Conservation (phyloP, 306 rosid species). For the Malus fusca region DNA sequence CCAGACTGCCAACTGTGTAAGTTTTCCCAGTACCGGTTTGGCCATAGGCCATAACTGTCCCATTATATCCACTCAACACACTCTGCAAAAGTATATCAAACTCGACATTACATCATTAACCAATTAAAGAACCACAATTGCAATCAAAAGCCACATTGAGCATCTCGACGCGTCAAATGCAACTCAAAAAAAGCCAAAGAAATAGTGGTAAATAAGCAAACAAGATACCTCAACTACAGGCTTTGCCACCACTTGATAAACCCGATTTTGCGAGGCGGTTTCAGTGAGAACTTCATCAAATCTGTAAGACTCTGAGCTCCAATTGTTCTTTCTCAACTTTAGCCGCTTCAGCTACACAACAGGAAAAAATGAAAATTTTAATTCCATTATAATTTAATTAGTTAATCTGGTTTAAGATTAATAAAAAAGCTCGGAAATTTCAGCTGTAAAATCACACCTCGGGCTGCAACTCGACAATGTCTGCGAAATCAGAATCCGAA, state of each 20-base stretch:
- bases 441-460: constrained; percentile 42
- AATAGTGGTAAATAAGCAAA: neutral
- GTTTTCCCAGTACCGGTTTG: constrained; percentile 80
- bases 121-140: neutral
- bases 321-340: constrained; percentile 58
- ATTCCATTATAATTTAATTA: neutral
- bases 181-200: neutral
- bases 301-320: constrained; percentile 57
- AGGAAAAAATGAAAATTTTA: neutral
- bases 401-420: neutral
- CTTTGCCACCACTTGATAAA: constrained; percentile 60
- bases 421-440: too few species aligned
- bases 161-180: neutral
- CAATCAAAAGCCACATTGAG: neutral
- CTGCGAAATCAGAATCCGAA: constrained; percentile 48
- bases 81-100: constrained; percentile 39
- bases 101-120: neutral
- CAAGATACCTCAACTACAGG: constrained; percentile 60
- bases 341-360: constrained; percentile 50
- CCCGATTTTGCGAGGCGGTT: constrained; percentile 56
- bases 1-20: constrained; percentile 58
- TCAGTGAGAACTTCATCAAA: constrained; percentile 63
- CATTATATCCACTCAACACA: constrained; percentile 62
- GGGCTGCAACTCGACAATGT: constrained; percentile 55
- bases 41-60: constrained; percentile 76